A percentile compares a stretch with the other conserved stretches of the same genome.
Conservation (phyloP, 768 basidiomycete genomes). For the Pleurotus cornucopiae region DNA sequence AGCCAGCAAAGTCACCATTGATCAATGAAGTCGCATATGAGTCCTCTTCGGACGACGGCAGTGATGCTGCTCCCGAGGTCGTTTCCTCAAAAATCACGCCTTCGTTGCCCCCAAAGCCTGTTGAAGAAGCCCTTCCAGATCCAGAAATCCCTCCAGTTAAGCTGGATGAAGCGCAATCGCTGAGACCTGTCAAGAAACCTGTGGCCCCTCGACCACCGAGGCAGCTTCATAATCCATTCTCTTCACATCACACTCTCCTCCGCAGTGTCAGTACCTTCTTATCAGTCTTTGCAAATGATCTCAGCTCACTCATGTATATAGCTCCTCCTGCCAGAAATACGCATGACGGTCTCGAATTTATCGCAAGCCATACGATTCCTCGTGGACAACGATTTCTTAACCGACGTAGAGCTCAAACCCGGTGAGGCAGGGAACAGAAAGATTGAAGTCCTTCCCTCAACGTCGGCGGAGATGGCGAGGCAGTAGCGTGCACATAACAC, state of each 20-base stretch:
- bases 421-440: constrained; percentile 66
- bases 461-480: no score
- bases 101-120: no score
- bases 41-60: constrained; percentile 24
- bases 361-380: constrained; percentile 91
- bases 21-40: background rate
- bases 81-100: constrained; percentile 44
- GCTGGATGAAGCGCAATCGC: background rate
- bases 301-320: constrained; percentile 22
- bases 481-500: background rate
- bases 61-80: constrained; percentile 51
- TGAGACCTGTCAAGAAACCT: constrained; percentile 17
- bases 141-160: constrained; percentile 6
- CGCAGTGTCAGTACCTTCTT: constrained; percentile 58
- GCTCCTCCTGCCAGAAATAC: constrained; percentile 83
- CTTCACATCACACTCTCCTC: constrained; percentile 63
- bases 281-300: constrained; percentile 6
- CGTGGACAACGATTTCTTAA: constrained; percentile 85
- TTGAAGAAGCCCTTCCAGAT: background rate
- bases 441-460: constrained; percentile 52
- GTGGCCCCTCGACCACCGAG: constrained; percentile 39
- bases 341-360: constrained; percentile 84
- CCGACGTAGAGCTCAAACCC: constrained; percentile 72
- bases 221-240: constrained; percentile 60
- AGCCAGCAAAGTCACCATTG: no score